Percentiles rank a stretch among this genome's conserved stretches.
phyloP scores from a whole-genome alignment of 2,329 filamentous ascomycete species.

The Aspergillus sp. region DNA sequence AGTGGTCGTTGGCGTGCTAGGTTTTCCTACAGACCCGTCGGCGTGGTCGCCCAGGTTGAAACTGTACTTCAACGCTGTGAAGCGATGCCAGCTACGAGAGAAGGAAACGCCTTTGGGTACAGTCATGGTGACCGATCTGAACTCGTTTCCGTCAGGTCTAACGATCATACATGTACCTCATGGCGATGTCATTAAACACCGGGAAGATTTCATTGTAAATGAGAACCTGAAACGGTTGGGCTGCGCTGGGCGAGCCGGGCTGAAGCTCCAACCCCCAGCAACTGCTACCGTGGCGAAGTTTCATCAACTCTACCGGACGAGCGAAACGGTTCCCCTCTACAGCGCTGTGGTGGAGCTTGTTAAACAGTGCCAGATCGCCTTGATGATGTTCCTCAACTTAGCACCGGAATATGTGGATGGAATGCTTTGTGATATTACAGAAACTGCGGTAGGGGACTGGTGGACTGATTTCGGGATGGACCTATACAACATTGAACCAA shows the following conservation, averaged over 20 bases:
- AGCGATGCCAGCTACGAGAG: constrained; percentile 78
- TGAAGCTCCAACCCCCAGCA: constrained; percentile 76
- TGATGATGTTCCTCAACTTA: constrained; percentile 84
- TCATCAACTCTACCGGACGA: constrained; percentile 82
- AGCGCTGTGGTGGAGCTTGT: constrained; percentile 83
- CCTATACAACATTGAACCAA: constrained; percentile 87
- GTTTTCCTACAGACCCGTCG: constrained; percentile 75
- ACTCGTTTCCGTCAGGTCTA: constrained; percentile 84
- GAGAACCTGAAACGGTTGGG: constrained; percentile 89
- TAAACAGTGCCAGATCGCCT: constrained; percentile 83
- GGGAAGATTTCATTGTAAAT: constrained; percentile 86
- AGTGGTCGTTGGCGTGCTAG: constrained; percentile 76
- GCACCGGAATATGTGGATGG: constrained; percentile 90
- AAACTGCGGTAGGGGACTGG: constrained; percentile 88
- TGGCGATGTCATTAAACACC: constrained; percentile 77
- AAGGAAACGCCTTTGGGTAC: constrained; percentile 80
- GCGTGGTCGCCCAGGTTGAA: constrained; percentile 77
- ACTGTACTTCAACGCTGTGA: constrained; percentile 82
- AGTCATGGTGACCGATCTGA: constrained; percentile 91
- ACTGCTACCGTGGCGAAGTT: constrained; percentile 88
- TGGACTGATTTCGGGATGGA: constrained; percentile 93
- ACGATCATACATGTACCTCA: constrained; percentile 89
- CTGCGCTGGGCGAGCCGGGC: constrained; percentile 83
- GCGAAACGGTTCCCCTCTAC: constrained; percentile 75
- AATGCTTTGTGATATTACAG: constrained; percentile 87